These are phyloP conservation scores for Cytidiella melzeri DNA, from an alignment of 768 basidiomycete species.

Conservation along the genomic window DNA sequence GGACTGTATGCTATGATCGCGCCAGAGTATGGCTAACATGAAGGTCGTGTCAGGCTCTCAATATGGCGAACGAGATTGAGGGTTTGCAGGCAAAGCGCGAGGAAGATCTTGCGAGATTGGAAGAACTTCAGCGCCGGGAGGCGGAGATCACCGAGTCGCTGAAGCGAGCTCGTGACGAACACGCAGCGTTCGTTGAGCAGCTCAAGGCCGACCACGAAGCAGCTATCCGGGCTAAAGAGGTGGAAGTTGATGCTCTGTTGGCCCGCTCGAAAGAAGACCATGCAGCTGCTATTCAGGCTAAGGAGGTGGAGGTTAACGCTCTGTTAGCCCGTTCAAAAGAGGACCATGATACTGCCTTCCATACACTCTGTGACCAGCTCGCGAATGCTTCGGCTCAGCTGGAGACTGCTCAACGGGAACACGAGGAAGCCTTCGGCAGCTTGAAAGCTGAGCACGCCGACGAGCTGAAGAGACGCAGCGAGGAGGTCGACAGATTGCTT, in stretches of 20 bases:
- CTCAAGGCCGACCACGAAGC: slow-evolving; percentile 42
- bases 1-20: no score
- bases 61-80: slow-evolving; percentile 86
- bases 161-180: slow-evolving; percentile 43
- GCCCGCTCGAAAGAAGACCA: slow-evolving; percentile 46
- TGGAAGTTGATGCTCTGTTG: slow-evolving; percentile 37
- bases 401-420: slow-evolving; percentile 41
- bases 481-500: slow-evolving; percentile 49
- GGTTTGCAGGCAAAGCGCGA: slow-evolving; percentile 58
- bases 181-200: slow-evolving; percentile 41
- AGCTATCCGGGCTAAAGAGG: slow-evolving; percentile 34
- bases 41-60: slow-evolving; percentile 55
- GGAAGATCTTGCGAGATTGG: slow-evolving; percentile 42
- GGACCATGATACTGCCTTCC: slow-evolving; percentile 12
- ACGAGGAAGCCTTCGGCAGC: slow-evolving; percentile 54
- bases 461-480: slow-evolving; percentile 42
- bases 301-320: slow-evolving; percentile 35
- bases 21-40: not conserved
- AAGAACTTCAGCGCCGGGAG: slow-evolving; percentile 53
- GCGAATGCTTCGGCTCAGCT: slow-evolving; percentile 24
- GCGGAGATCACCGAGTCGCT: slow-evolving; percentile 44
- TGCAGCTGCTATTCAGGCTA: slow-evolving; percentile 25
- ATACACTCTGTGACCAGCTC: slow-evolving; percentile 23
- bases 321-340: slow-evolving; percentile 39
- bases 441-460: slow-evolving; percentile 35